phyloP scores from a whole-genome alignment of 1,284 basidiomycete genomes.

The Cryptococcus sp. region DNA sequence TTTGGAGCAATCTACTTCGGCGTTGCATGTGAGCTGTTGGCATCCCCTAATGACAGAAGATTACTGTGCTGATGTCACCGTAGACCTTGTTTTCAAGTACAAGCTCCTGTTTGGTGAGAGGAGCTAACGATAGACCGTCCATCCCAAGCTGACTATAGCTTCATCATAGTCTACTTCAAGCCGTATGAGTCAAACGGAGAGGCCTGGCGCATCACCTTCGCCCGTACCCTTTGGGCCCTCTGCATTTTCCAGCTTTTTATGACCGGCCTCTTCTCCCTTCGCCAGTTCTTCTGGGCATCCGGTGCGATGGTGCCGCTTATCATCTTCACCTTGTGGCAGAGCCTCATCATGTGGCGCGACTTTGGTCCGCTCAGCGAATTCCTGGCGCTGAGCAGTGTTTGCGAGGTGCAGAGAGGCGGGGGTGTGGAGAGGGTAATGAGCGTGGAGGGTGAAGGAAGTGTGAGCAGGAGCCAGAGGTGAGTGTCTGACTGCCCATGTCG shows the following conservation, averaged over 20 bases:
- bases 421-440: constrained; percentile 70
- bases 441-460: constrained; percentile 69
- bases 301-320: constrained; percentile 77
- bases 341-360: constrained; percentile 65
- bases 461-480: constrained; percentile 78
- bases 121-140: background rate
- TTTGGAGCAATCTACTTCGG: constrained; percentile 96
- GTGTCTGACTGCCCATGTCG: constrained; percentile 13
- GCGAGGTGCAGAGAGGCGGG: constrained; percentile 80
- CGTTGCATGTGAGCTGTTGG: constrained; percentile 59
- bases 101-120: constrained; percentile 83
- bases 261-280: constrained; percentile 85
- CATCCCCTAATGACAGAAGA: constrained; percentile 10
- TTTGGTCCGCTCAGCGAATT: constrained; percentile 76
- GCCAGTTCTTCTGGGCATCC: constrained; percentile 68
- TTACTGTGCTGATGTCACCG: constrained; percentile 19
- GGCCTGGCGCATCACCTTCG: constrained; percentile 83
- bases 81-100: constrained; percentile 91
- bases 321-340: constrained; percentile 71
- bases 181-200: constrained; percentile 51
- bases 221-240: constrained; percentile 81
- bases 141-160: background rate
- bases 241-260: constrained; percentile 84
- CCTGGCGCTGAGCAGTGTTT: constrained; percentile 74
- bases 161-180: constrained; percentile 47